Conservation (phyloP, 2,329 filamentous ascomycete species). For the Didymella glomerata region DNA sequence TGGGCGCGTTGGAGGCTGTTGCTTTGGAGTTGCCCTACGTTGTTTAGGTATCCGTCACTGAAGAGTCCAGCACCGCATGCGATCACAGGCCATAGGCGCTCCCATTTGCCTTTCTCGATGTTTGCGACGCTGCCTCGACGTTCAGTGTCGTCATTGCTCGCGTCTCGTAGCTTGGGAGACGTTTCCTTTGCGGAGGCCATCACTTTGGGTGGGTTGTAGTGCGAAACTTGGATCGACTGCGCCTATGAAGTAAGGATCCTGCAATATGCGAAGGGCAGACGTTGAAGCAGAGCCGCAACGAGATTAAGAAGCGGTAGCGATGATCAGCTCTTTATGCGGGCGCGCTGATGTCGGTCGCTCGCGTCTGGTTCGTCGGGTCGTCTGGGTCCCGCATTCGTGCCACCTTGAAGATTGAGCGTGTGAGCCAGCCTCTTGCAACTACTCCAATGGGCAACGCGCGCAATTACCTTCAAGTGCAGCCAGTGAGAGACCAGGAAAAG, state of each 20-base stretch:
- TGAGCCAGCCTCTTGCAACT: slow-evolving; percentile 18
- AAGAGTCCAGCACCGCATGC: slow-evolving; percentile 91
- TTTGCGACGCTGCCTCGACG: slow-evolving; percentile 19
- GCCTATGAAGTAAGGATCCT: background rate
- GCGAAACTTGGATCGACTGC: background rate
- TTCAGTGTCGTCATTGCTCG: slow-evolving; percentile 18
- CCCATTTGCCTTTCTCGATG: slow-evolving; percentile 49
- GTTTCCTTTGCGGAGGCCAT: slow-evolving; percentile 21
- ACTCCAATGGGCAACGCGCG: slow-evolving; percentile 10
- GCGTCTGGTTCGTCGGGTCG: slow-evolving; percentile 15
- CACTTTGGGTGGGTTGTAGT: background rate
- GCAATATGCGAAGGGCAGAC: background rate
- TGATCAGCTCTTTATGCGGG: slow-evolving; percentile 13
- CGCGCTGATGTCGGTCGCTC: slow-evolving; percentile 4
- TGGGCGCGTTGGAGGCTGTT: slow-evolving; percentile 18
- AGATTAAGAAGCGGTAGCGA: background rate
- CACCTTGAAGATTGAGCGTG: slow-evolving; percentile 12
- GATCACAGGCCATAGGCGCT: slow-evolving; percentile 74
- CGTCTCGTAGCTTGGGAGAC: slow-evolving; percentile 11
- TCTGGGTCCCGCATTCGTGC: slow-evolving; percentile 18
- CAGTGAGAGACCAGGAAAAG: background rate
- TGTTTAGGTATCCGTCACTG: slow-evolving; percentile 91
- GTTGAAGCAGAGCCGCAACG: slow-evolving; percentile 10
- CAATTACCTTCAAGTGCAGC: background rate
- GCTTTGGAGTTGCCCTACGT: slow-evolving; percentile 59